Evolutionary conservation across 1,284 basidiomycete genomes (phyloP), one percentile per base, ranked within the genome.

Genomic region (Puccinia polysora): DNA sequence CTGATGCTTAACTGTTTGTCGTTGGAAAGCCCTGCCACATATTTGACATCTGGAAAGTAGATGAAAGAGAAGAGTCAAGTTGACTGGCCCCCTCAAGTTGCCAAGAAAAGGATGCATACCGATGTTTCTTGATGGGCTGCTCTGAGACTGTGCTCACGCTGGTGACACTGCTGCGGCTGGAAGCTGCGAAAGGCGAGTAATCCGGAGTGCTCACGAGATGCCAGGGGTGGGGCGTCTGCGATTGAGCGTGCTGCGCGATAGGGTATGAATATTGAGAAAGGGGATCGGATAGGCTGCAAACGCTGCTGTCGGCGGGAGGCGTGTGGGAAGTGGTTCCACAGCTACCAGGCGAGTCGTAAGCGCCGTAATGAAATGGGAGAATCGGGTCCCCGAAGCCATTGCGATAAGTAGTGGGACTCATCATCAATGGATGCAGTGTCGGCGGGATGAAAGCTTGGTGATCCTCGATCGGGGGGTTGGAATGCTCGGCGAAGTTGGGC

Each of bases 11-110:
- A 67, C 64, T 49, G 65, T 59, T 69, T 69, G 65, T 40, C 65
- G 38, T 58, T 58, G 65, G 32, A 69, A 69, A 20, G 65, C 55
- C 49, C 65, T 56, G 28, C 65, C 65, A 59, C 65, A 69, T 30
- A 43, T 59, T 43, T 58, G 55, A 55, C 65, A 69, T 32, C 65
- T 69, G n/a, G n/a, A n/a, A n/a, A n/a, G n/a, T n/a, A n/a, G n/a
- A 43, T 2, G 38, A 34, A 47, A 59, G 10, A n/a, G 38, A 14
- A 36, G 12, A n/a, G 18, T 5, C 15, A 3, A n/a, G n/a, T n/a
- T n/a, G n/a, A n/a, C n/a, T n/a, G n/a, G n/a, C n/a, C n/a, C n/a
- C n/a, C n/a, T n/a, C n/a, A n/a, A n/a, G n/a, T n/a, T n/a, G n/a
- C n/a, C n/a, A 60, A 43, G n/a, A 23, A 38, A 60, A 40, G 20